Evolutionary conservation across 371 early-diverging fungal species (phyloP), one percentile per base, ranked within the genome.

Genomic region (Enteropsectra breve): DNA sequence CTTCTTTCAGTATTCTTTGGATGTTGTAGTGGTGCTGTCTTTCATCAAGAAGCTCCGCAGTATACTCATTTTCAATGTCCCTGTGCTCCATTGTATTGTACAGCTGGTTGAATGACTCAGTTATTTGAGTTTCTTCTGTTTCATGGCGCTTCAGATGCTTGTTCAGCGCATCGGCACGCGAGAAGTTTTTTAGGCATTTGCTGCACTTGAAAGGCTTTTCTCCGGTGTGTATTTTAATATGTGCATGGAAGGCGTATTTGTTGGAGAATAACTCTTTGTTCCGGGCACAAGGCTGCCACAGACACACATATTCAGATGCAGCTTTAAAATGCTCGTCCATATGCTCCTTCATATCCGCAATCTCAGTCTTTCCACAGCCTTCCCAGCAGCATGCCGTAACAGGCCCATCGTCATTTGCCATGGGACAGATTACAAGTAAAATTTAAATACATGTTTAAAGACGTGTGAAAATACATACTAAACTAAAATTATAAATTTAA

Each of bases 141-240:
- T 76, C 76, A 40, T 77, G 78, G 30, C 68, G 47, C 29, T 73
- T 68, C 18, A 65, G 52, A 52, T 77, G 78, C 63, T 77, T 77
- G 33, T 68, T 77, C 28, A 77, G 63, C n/a, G 76, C 69, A 57
- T 77, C 78, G 26, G 73, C 62, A n/a, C 75, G 28, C 30, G 69
- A 68, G 57, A 75, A 77, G 48, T 69, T 63, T 33, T 73, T 72
- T 3, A 48, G 37, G 46, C 78, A 77, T n/a, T 58, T 24, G 5
- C 50, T 43, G 61, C 78, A 77, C 50, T 75, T 71, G 38, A 75
- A 77, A 0, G 76, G 76, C 62, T 62, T 63, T 40, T 73, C 75
- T 32, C 70, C 32, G 4, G 72, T 72, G 48, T 77, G 78, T 30
- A 46, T 65, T 21, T 66, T 34, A 36, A 76, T 58, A 56, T 77